Evolutionary conservation across 805 yeast genomes (phyloP).

Genomic region (Nakazawaea ishiwadae): DNA sequence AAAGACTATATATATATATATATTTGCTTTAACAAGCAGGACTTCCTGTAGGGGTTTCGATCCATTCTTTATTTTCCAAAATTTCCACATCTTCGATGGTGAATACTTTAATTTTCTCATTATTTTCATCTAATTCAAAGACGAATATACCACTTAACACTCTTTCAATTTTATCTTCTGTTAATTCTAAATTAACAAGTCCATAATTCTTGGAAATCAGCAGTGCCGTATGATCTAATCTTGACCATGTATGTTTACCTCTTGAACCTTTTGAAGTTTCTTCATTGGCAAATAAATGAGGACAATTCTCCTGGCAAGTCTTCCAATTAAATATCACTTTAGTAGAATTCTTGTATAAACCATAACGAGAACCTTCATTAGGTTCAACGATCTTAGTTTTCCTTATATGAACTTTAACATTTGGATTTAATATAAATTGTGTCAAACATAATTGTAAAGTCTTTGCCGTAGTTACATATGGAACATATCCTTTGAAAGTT

Average conservation of each 20-base stretch:
- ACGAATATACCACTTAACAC: conserved; percentile 52
- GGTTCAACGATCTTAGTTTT: conserved; percentile 30
- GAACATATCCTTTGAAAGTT: conserved; percentile 45
- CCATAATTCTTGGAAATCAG: conserved; percentile 16
- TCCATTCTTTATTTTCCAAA: conserved; percentile 34
- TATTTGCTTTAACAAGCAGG: not conserved
- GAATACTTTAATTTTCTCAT: conserved; percentile 53
- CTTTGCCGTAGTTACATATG: conserved; percentile 54
- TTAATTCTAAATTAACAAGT: conserved; percentile 28
- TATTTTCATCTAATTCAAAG: conserved; percentile 57
- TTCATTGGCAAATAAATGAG: conserved; percentile 32
- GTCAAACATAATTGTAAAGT: conserved; percentile 51
- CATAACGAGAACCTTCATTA: not conserved
- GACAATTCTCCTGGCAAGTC: conserved; percentile 49
- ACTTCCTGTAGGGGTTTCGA: conserved; percentile 8
- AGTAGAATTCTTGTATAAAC: conserved; percentile 31
- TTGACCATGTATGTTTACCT: conserved; percentile 38
- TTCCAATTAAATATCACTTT: conserved; percentile 53
- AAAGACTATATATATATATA: no score
- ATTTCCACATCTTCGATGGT: conserved; percentile 65
- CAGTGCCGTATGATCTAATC: conserved; percentile 23
- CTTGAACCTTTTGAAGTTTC: conserved; percentile 33
- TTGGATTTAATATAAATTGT: conserved; percentile 50
- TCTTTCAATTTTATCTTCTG: conserved; percentile 26
- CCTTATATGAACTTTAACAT: conserved; percentile 48